Evolutionary conservation across 495 filamentous ascomycete species (phyloP).

Genomic region (Neurospora tetrasperma): DNA sequence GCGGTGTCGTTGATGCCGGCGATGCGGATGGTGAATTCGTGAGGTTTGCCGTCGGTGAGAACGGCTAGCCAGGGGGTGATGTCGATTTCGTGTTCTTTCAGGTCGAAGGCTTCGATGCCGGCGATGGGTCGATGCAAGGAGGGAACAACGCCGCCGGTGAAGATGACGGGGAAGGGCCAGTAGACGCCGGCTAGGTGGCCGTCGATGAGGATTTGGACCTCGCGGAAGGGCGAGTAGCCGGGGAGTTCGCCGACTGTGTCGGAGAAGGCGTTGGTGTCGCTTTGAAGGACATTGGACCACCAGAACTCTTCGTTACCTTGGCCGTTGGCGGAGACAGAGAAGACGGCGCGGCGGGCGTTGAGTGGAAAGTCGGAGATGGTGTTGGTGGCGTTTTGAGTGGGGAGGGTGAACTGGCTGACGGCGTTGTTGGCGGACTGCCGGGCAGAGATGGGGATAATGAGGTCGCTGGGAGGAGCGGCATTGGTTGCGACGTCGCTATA

Average conservation of each 20-base stretch:
- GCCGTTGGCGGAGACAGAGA: slow-evolving; percentile 68
- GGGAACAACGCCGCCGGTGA: slow-evolving; percentile 78
- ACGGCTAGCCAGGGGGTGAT: slow-evolving; percentile 67
- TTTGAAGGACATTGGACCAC: slow-evolving; percentile 71
- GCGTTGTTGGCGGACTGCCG: slow-evolving; percentile 38
- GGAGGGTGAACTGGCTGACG: slow-evolving; percentile 63
- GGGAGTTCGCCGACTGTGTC: slow-evolving; percentile 46
- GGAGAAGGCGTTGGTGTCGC: slow-evolving; percentile 52
- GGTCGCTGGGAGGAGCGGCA: slow-evolving; percentile 43
- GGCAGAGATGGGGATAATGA: slow-evolving; percentile 71
- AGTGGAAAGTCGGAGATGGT: slow-evolving; percentile 44
- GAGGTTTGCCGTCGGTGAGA: slow-evolving; percentile 51
- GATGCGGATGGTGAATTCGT: slow-evolving; percentile 64
- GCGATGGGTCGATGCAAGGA: slow-evolving; percentile 77
- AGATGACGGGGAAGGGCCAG: slow-evolving; percentile 82
- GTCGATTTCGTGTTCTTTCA: slow-evolving; percentile 75
- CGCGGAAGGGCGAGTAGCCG: slow-evolving; percentile 58
- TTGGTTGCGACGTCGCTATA: slow-evolving; percentile 29
- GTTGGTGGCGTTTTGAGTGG: slow-evolving; percentile 50
- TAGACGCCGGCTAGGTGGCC: slow-evolving; percentile 64
- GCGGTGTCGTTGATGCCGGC: slow-evolving; percentile 47
- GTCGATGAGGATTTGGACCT: slow-evolving; percentile 74
- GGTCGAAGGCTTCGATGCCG: slow-evolving; percentile 75
- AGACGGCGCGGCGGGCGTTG: slow-evolving; percentile 57
- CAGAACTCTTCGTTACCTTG: slow-evolving; percentile 80